Evolutionary conservation across 805 yeast species (phyloP).

Genomic region (Myxozyma vanderwaltii): DNA sequence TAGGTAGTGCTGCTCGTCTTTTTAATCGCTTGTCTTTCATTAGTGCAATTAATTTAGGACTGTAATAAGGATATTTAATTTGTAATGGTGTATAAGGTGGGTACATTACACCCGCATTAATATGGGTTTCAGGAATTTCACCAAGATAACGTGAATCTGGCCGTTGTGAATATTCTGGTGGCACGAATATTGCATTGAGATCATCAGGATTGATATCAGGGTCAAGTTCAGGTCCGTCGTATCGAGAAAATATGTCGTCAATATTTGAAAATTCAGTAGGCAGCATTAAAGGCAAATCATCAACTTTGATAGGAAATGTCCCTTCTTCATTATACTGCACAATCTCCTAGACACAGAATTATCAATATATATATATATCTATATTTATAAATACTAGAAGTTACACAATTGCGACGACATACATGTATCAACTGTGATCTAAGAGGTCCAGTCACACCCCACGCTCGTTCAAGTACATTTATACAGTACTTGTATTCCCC

Average conservation of each 20-base stretch:
- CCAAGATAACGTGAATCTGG: neutral
- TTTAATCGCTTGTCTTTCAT: neutral
- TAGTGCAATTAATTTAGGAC: constrained; percentile 18
- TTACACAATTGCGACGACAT: neutral
- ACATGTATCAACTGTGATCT: neutral
- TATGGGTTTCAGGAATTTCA: neutral
- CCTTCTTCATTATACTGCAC: neutral
- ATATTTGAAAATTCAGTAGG: neutral
- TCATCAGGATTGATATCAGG: neutral
- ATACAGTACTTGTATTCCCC: constrained; percentile 2
- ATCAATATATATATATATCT: neutral
- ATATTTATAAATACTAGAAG: neutral
- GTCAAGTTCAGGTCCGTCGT: neutral
- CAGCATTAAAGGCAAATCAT: neutral
- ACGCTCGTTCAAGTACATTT: neutral
- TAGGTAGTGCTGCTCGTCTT: neutral
- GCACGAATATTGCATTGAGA: neutral
- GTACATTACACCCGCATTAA: neutral
- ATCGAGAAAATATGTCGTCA: neutral
- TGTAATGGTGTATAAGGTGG: neutral
- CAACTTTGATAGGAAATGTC: neutral
- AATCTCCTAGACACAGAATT: neutral
- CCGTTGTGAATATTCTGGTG: neutral
- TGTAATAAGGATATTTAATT: constrained; percentile 6
- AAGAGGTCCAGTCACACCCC: constrained; percentile 4